Percentiles rank a stretch among this genome's conserved stretches.
Conservation (phyloP, 768 basidiomycete species). For the Grammothele lineata region DNA sequence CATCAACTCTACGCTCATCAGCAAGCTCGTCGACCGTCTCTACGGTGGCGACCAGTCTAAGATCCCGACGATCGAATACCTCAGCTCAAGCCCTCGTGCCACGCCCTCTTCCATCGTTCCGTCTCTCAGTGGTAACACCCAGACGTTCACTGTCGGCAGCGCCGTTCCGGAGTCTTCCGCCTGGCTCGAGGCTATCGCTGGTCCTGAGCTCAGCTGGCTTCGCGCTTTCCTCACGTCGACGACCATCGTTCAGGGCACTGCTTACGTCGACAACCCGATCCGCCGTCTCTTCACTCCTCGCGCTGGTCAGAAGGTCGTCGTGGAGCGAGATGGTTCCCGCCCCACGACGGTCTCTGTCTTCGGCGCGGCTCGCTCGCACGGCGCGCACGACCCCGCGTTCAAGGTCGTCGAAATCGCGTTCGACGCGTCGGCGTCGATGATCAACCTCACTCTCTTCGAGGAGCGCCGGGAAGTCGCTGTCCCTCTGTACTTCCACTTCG, state of each 20-base stretch:
- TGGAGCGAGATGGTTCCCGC: constrained; percentile 38
- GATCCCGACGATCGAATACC: constrained; percentile 83
- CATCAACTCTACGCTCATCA: constrained; percentile 73
- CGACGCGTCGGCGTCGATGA: constrained; percentile 44
- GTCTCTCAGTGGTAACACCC: constrained; percentile 37
- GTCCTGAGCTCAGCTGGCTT: constrained; percentile 80
- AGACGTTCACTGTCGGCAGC: constrained; percentile 48
- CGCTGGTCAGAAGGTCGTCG: constrained; percentile 68
- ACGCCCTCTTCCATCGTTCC: constrained; percentile 39
- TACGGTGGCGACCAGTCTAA: constrained; percentile 73
- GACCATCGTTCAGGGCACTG: constrained; percentile 82
- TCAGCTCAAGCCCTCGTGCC: constrained; percentile 37
- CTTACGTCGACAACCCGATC: constrained; percentile 87
- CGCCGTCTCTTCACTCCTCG: constrained; percentile 85
- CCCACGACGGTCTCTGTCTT: constrained; percentile 62
- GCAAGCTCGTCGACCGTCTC: constrained; percentile 71
- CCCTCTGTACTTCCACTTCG: constrained; percentile 77
- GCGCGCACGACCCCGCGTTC: constrained; percentile 67
- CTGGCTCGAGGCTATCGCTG: constrained; percentile 86
- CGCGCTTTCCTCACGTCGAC: constrained; percentile 77
- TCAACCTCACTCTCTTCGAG: constrained; percentile 76
- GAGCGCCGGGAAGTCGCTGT: constrained; percentile 75
- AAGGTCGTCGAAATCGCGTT: constrained; percentile 79
- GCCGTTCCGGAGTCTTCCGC: constrained; percentile 52
- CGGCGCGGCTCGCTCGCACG: constrained; percentile 79